Conservation (phyloP, 768 basidiomycete species). For the Kwoniella europaea region DNA sequence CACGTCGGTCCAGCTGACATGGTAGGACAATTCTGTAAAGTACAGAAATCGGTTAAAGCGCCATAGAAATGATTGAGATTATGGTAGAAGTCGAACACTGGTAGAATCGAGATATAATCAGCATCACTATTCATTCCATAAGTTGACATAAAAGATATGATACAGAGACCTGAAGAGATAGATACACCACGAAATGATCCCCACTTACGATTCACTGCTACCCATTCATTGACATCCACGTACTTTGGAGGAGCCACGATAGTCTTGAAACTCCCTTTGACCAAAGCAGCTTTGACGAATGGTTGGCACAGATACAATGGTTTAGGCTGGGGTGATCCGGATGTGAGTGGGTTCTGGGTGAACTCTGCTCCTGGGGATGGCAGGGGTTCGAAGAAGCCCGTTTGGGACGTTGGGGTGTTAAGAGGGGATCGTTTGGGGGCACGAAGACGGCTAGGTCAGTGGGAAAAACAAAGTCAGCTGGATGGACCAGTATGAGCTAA, state of each 20-base stretch:
- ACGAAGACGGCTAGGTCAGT: slow-evolving; percentile 53
- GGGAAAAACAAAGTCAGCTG: not conserved
- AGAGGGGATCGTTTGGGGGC: slow-evolving; percentile 55
- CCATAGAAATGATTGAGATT: slow-evolving; percentile 98
- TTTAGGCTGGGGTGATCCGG: slow-evolving; percentile 36
- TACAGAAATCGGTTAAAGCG: slow-evolving; percentile 89
- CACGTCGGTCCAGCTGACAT: slow-evolving; percentile 90
- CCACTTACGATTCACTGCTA: slow-evolving; percentile 84
- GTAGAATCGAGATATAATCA: not conserved
- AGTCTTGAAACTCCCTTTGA: slow-evolving; percentile 98
- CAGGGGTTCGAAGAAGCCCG: slow-evolving; percentile 47
- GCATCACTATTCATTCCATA: not conserved
- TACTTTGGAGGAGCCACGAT: slow-evolving; percentile 96
- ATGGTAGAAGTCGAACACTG: slow-evolving; percentile 96
- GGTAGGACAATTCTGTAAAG: slow-evolving; percentile 81
- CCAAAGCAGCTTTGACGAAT: slow-evolving; percentile 91
- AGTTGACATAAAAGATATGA: not conserved
- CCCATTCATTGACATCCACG: slow-evolving; percentile 95
- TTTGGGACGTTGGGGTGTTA: slow-evolving; percentile 25
- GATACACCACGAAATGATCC: not conserved
- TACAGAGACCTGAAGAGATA: no score
- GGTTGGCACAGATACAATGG: slow-evolving; percentile 85
- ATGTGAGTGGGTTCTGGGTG: slow-evolving; percentile 11
- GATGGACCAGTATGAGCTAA: no score
- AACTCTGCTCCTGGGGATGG: slow-evolving; percentile 47